phyloP scores from a whole-genome alignment of 805 yeast genomes.

The Candida loeiensis region DNA sequence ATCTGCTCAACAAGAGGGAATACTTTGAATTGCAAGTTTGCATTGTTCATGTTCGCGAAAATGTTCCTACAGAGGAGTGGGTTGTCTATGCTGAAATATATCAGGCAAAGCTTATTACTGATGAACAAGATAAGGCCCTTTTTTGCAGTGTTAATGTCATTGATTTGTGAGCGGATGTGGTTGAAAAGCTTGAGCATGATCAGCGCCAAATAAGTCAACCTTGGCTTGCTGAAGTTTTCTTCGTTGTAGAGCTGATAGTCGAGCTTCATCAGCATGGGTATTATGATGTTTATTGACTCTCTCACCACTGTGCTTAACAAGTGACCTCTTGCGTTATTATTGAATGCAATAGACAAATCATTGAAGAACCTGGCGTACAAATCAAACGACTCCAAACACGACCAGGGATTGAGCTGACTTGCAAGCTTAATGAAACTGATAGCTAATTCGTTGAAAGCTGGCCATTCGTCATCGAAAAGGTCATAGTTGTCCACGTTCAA shows the following conservation, averaged over 20 bases:
- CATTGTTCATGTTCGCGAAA: conserved; percentile 56
- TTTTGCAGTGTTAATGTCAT: conserved; percentile 37
- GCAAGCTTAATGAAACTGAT: conserved; percentile 46
- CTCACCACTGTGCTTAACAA: conserved; percentile 34
- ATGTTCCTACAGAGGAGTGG: conserved; percentile 61
- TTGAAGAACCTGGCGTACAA: conserved; percentile 46
- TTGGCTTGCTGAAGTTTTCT: conserved; percentile 40
- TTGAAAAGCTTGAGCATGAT: conserved; percentile 57
- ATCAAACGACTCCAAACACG: conserved; percentile 52
- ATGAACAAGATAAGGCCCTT: conserved; percentile 50
- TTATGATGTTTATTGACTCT: conserved; percentile 33
- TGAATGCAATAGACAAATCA: conserved; percentile 47
- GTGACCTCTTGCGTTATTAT: conserved; percentile 39
- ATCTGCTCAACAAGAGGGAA: conserved; percentile 45
- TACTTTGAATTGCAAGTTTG: conserved; percentile 39
- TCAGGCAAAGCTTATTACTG: conserved; percentile 52
- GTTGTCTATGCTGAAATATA: conserved; percentile 52
- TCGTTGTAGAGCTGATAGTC: conserved; percentile 40
- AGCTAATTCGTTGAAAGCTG: conserved; percentile 44
- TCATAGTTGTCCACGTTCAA: conserved; percentile 21
- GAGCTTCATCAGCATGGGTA: conserved; percentile 44
- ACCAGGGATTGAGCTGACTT: conserved; percentile 52
- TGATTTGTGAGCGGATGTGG: conserved; percentile 48
- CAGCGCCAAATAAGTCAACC: conserved; percentile 50
- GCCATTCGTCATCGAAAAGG: conserved; percentile 37